A percentile compares a stretch with the other conserved stretches of the same genome.
phyloP scores from a whole-genome alignment of 176 grass and related monocot genomes.

The Phoenix dactylifera region DNA sequence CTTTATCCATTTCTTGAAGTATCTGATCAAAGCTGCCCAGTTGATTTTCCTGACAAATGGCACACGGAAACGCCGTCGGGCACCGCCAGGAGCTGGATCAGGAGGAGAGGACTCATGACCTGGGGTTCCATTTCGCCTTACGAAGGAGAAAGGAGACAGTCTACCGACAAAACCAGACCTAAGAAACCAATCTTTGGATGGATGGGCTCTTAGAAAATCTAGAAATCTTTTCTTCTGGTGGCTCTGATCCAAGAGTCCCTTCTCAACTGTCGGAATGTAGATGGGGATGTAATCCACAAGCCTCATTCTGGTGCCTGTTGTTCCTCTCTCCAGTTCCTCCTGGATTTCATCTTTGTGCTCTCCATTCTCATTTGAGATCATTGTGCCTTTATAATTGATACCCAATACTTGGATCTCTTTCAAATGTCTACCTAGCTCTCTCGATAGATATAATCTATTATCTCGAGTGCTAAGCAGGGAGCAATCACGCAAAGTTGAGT shows the following conservation, averaged over 20 bases:
- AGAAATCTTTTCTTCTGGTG: slow-evolving; percentile 43
- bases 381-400: no score
- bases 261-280: slow-evolving; percentile 54
- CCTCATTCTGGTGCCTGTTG: slow-evolving; percentile 8
- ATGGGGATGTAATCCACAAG: slow-evolving; percentile 70
- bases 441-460: no score
- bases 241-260: slow-evolving; percentile 19
- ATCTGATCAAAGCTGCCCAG: slow-evolving; percentile 37
- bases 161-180: slow-evolving; percentile 45
- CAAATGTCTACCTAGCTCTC: no score
- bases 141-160: slow-evolving; percentile 14
- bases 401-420: no score
- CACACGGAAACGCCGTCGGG: slow-evolving; percentile 38
- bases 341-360: not conserved
- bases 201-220: slow-evolving; percentile 73
- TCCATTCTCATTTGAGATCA: not conserved
- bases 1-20: slow-evolving; percentile 68
- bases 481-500: no score
- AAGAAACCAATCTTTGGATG: slow-evolving; percentile 76
- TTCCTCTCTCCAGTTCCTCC: not conserved
- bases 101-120: not conserved
- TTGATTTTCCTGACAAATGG: slow-evolving; percentile 66
- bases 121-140: slow-evolving; percentile 6
- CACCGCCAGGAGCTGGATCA: not conserved
- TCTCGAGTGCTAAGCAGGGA: no score